phyloP scores from a whole-genome alignment of 805 yeast species.

The Yarrowia osloensis region DNA sequence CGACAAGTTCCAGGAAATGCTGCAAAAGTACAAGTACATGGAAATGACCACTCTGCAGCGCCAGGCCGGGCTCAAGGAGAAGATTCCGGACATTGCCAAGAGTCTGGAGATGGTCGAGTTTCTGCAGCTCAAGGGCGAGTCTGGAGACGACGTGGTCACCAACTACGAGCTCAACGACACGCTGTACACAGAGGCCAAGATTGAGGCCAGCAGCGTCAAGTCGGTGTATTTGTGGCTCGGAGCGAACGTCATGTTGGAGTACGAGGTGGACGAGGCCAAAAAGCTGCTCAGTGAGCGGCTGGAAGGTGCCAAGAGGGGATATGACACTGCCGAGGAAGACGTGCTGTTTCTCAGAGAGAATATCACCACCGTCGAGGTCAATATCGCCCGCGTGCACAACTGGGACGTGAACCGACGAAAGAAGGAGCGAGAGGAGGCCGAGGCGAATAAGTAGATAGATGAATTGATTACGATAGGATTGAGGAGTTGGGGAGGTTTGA shows the following conservation, averaged over 20 bases:
- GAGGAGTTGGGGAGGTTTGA: not conserved
- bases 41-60: constrained; percentile 48
- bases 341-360: constrained; percentile 81
- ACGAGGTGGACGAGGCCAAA: constrained; percentile 85
- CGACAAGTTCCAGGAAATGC: constrained; percentile 77
- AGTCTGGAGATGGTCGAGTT: constrained; percentile 73
- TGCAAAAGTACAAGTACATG: constrained; percentile 90
- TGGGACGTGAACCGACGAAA: constrained; percentile 45
- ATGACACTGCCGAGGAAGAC: constrained; percentile 72
- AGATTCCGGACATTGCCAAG: constrained; percentile 90
- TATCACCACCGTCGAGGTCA: constrained; percentile 97
- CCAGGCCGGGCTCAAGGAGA: constrained; percentile 52
- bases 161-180: constrained; percentile 94
- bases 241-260: constrained; percentile 96
- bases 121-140: constrained; percentile 52
- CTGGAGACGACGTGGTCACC: constrained; percentile 56
- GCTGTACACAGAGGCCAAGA: constrained; percentile 76
- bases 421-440: constrained; percentile 33
- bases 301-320: constrained; percentile 59
- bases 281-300: constrained; percentile 65
- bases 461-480: not conserved
- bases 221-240: constrained; percentile 94
- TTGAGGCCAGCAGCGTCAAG: constrained; percentile 53
- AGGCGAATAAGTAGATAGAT: not conserved
- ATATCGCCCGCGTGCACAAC: constrained; percentile 71